phyloP scores from a whole-genome alignment of 2,329 filamentous ascomycete genomes.

The Dothideomycetidae sp. region DNA sequence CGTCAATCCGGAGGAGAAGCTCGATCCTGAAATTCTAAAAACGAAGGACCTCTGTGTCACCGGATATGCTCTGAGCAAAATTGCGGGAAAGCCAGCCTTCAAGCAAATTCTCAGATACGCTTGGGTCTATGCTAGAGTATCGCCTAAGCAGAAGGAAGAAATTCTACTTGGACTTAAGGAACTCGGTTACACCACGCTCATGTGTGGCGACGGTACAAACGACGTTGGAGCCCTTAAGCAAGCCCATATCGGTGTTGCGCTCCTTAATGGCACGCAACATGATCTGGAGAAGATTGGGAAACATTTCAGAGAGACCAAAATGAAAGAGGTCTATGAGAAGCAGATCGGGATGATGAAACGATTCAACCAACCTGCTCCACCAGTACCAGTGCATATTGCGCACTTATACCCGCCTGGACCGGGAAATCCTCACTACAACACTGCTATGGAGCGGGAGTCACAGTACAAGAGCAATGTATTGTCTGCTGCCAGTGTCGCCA shows the following conservation, averaged over 20 bases:
- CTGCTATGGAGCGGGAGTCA: constrained; percentile 77
- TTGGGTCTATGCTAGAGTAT: constrained; percentile 97
- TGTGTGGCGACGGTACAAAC: constrained; percentile 97
- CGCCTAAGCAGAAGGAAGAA: constrained; percentile 96
- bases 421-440: constrained; percentile 83
- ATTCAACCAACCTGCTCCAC: constrained; percentile 88
- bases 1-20: constrained; percentile 66
- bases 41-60: constrained; percentile 91
- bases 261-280: constrained; percentile 86
- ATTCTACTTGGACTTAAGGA: constrained; percentile 95
- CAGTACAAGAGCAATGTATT: constrained; percentile 44
- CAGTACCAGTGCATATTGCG: constrained; percentile 80
- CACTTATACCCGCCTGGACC: constrained; percentile 88
- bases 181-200: constrained; percentile 92
- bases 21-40: constrained; percentile 67
- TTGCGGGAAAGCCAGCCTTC: constrained; percentile 67
- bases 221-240: constrained; percentile 97
- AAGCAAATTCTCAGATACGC: constrained; percentile 68
- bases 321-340: constrained; percentile 99
- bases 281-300: constrained; percentile 86
- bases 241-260: constrained; percentile 88
- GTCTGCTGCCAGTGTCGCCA: constrained; percentile 35
- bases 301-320: constrained; percentile 84
- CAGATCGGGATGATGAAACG: constrained; percentile 80
- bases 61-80: constrained; percentile 81